These are phyloP conservation scores for Lantana camara DNA, from an alignment of 257 asterid genomes.

Conservation along the genomic window DNA sequence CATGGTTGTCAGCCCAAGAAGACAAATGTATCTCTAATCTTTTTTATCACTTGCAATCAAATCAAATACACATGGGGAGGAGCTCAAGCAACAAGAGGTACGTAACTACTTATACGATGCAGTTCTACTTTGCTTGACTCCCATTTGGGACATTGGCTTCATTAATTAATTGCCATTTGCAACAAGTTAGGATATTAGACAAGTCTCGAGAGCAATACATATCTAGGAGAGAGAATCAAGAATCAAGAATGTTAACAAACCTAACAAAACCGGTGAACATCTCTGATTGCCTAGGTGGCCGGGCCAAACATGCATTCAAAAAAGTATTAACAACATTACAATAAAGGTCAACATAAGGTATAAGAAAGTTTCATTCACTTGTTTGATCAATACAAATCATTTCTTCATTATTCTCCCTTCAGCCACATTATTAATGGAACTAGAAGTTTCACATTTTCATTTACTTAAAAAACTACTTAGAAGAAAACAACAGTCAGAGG, in stretches of 20 bases:
- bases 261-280: background rate
- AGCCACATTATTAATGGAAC: background rate
- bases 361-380: background rate
- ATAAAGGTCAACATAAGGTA: background rate
- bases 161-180: too few species aligned
- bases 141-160: too few species aligned
- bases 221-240: background rate
- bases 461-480: background rate
- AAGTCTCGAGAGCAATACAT: slow-evolving; percentile 8
- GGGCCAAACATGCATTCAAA: background rate
- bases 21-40: background rate
- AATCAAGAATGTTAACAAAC: too few species aligned
- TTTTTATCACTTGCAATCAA: background rate
- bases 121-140: slow-evolving; percentile 1
- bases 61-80: slow-evolving; percentile 13
- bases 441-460: background rate
- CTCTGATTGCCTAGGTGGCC: background rate
- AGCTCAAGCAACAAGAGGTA: too few species aligned
- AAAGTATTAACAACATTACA: background rate
- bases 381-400: background rate
- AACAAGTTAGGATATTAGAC: slow-evolving; percentile 5
- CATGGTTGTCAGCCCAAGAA: slow-evolving; percentile 28
- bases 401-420: background rate
- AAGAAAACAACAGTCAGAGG: background rate
- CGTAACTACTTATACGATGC: slow-evolving; percentile 5